Conservation (phyloP, 2,329 filamentous ascomycete genomes). For the Trichoderma oligosporum region DNA sequence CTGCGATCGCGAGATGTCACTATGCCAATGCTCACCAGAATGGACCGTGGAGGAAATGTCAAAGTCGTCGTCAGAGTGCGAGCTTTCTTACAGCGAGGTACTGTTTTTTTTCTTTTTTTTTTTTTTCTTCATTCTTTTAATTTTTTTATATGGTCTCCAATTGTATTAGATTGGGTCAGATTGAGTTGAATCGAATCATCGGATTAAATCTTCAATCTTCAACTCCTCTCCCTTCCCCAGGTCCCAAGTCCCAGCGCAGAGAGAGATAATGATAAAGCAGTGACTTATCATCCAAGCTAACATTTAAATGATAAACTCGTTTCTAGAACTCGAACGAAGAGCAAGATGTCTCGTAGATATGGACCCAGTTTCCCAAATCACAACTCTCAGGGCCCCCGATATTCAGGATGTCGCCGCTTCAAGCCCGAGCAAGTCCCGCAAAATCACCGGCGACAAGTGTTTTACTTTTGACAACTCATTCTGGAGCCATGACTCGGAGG, state of each 20-base stretch:
- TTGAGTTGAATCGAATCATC: too few species aligned
- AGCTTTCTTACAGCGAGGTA: constrained; percentile 75
- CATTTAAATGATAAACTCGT: not conserved
- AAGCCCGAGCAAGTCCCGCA: constrained; percentile 60
- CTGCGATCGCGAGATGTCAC: constrained; percentile 68
- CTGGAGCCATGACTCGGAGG: constrained; percentile 81
- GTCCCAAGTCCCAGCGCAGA: too few species aligned
- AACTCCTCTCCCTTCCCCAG: too few species aligned
- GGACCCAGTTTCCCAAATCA: constrained; percentile 82
- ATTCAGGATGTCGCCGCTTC: constrained; percentile 39
- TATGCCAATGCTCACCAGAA: constrained; percentile 52
- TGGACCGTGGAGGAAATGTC: constrained; percentile 70
- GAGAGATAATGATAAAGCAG: too few species aligned
- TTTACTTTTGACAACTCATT: constrained; percentile 99
- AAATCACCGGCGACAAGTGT: constrained; percentile 76
- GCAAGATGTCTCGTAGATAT: constrained; percentile 86
- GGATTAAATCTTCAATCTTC: too few species aligned
- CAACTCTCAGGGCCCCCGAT: constrained; percentile 70
- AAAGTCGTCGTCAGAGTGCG: constrained; percentile 77
- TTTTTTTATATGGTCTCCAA: too few species aligned
- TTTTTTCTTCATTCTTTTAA: too few species aligned
- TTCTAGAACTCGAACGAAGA: constrained; percentile 71
- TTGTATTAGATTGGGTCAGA: too few species aligned
- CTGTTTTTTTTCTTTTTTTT: not conserved
- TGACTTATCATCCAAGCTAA: too few species aligned